Evolutionary conservation across 768 basidiomycete species (phyloP).

Genomic region (Calocybe indica): DNA sequence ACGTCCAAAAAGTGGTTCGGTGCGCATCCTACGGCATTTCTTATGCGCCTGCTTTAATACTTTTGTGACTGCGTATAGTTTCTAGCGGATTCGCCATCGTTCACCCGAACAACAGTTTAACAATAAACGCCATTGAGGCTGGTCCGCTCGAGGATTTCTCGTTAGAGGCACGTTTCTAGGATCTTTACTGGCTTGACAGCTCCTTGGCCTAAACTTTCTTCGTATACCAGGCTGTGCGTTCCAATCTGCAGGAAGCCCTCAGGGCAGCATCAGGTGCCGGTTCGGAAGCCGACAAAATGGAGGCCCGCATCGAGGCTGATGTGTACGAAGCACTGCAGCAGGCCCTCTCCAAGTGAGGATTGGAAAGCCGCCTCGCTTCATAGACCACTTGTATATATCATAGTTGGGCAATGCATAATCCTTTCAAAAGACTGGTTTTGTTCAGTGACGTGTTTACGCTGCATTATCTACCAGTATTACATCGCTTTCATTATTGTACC

Average conservation of each 20-base stretch:
- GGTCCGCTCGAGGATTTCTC: slow-evolving; percentile 91
- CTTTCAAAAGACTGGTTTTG: too few species aligned
- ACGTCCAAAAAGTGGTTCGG: slow-evolving; percentile 95
- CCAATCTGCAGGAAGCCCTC: slow-evolving; percentile 85
- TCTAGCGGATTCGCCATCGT: slow-evolving; percentile 97
- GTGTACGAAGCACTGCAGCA: slow-evolving; percentile 95
- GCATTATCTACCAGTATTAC: too few species aligned
- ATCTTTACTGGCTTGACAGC: not conserved
- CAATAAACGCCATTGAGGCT: slow-evolving; percentile 96
- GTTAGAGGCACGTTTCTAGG: slow-evolving; percentile 57
- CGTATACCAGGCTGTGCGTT: slow-evolving; percentile 68
- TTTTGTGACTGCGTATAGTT: slow-evolving; percentile 37
- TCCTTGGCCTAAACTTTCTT: not conserved
- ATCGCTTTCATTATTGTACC: too few species aligned
- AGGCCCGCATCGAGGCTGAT: slow-evolving; percentile 91
- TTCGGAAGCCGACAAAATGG: slow-evolving; percentile 88
- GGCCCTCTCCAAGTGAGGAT: slow-evolving; percentile 44
- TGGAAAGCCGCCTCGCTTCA: too few species aligned
- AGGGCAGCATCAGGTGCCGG: slow-evolving; percentile 77
- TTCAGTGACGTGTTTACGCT: too few species aligned
- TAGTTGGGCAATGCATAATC: too few species aligned
- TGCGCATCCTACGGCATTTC: slow-evolving; percentile 31
- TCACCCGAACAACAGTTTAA: slow-evolving; percentile 94
- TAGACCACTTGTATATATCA: too few species aligned
- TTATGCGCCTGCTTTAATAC: not conserved